A percentile compares a stretch with the other conserved stretches of the same genome.
Conservation (phyloP, 163 green algal species). For the Scenedesmus sp. region DNA sequence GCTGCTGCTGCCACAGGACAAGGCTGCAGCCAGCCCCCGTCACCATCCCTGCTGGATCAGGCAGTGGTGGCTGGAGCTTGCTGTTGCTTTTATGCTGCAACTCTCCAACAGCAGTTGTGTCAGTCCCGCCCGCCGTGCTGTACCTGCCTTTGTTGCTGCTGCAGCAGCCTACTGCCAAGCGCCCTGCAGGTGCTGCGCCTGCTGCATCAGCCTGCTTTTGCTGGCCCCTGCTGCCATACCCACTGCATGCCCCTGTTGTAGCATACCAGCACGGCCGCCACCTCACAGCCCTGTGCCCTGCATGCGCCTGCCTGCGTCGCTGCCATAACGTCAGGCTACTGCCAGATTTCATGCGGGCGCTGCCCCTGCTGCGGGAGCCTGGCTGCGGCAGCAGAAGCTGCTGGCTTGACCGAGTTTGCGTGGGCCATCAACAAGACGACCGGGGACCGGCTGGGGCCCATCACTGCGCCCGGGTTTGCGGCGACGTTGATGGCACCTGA, state of each 20-base stretch:
- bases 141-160: background rate
- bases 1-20: too few relatives aligned
- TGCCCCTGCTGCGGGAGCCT: slow-evolving; percentile 69
- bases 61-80: too few relatives aligned
- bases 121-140: background rate
- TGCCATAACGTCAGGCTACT: slow-evolving; percentile 59
- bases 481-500: slow-evolving; percentile 69
- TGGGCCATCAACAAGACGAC: slow-evolving; percentile 44
- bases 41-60: too few relatives aligned
- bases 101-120: too few relatives aligned
- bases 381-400: slow-evolving; percentile 32
- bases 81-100: too few relatives aligned
- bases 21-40: too few relatives aligned
- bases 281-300: background rate
- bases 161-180: background rate
- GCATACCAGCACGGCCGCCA: too few relatives aligned
- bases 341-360: slow-evolving; percentile 71
- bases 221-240: background rate
- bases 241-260: background rate
- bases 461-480: slow-evolving; percentile 62
- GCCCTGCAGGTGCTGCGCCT: background rate
- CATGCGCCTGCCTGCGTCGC: background rate
- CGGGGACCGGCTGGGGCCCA: background rate
- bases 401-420: slow-evolving; percentile 45
- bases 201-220: background rate